A percentile compares a stretch with the other conserved stretches of the same genome.
phyloP scores from a whole-genome alignment of 306 rosid genomes.

The Carpinus viminea region DNA sequence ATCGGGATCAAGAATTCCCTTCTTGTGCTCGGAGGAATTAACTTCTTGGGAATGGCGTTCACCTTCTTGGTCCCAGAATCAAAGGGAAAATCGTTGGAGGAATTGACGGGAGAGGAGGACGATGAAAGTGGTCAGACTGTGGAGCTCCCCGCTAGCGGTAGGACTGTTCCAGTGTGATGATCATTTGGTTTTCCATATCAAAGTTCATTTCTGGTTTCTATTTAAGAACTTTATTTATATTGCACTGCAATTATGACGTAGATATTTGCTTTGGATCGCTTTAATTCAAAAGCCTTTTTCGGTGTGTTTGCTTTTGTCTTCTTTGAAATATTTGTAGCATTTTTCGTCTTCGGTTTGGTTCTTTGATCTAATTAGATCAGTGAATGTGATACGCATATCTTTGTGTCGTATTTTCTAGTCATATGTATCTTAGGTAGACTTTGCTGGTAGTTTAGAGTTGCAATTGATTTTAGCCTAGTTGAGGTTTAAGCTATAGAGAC shows the following conservation, averaged over 20 bases:
- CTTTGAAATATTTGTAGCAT: neutral
- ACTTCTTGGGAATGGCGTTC: constrained; percentile 12
- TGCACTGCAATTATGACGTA: neutral
- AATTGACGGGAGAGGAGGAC: constrained; percentile 12
- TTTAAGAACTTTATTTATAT: neutral
- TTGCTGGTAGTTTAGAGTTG: too few relatives aligned
- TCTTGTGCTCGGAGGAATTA: neutral
- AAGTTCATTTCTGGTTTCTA: neutral
- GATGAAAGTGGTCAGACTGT: neutral
- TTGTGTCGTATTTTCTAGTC: too few relatives aligned
- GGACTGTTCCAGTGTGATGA: neutral
- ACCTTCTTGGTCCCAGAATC: constrained; percentile 21
- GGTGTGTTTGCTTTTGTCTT: neutral
- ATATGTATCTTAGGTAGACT: too few relatives aligned
- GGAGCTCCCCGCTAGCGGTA: too few relatives aligned
- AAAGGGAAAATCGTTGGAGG: constrained; percentile 21
- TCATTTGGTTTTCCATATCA: too few relatives aligned
- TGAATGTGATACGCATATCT: too few relatives aligned
- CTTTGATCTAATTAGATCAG: too few relatives aligned
- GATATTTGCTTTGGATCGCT: neutral
- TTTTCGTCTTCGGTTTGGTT: too few relatives aligned
- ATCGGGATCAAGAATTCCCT: constrained; percentile 18
- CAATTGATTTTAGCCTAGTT: too few relatives aligned
- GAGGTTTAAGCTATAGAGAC: too few relatives aligned
- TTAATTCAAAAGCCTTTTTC: neutral